Evolutionary conservation across 176 grass and related monocot species (phyloP), one percentile per base, ranked within the genome.

Genomic region (Areca catechu): DNA sequence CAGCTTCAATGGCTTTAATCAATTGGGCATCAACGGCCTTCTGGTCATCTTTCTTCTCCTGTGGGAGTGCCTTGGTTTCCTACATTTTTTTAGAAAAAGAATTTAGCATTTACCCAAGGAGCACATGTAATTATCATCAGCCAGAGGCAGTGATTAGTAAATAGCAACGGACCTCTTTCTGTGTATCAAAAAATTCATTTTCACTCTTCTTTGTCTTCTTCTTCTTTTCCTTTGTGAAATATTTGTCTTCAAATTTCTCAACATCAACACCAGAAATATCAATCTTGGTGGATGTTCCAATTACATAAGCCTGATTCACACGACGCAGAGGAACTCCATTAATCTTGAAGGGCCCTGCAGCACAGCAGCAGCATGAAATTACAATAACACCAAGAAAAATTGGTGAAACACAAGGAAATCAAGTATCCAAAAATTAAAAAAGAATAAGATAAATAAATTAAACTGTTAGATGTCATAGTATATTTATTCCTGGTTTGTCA

Each of bases 321-420:
- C 87, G 78, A 43, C 78, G 82, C 47, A 97, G 58, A 27, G 93
- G 93, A n/a, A 97, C 87, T 12, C 87, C 93, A 25, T 97, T 97
- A 43, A 97, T 57, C 83, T 91, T 97, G 55, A 97, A 97, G 63
- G 93, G 93, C 68, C 93, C 93, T 97, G 43, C 18, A 34, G 69
- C 47, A 72, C n/a, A n/a, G n/a, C n/a, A n/a, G n/a, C n/a, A n/a
- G 15, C 60, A 72, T 48, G 2, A 64, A 7, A 23, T 6, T 24
- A 81, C 4, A 17, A 50, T 3, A 60, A 4, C 56, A 24, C 0
- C 18, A 83, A 20, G 9, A 55, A 37, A 37, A 37, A 37, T 10
- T 37, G 6, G 7, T 9, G 15, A 18, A 0, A 51, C 16, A 30
- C 5, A 18, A 54, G 15, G 49, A 27, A 1, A 30, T 20, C 7